A percentile compares a stretch with the other conserved stretches of the same genome.
Conservation (phyloP, 2,329 filamentous ascomycete species). For the Curvularia spicifera region DNA sequence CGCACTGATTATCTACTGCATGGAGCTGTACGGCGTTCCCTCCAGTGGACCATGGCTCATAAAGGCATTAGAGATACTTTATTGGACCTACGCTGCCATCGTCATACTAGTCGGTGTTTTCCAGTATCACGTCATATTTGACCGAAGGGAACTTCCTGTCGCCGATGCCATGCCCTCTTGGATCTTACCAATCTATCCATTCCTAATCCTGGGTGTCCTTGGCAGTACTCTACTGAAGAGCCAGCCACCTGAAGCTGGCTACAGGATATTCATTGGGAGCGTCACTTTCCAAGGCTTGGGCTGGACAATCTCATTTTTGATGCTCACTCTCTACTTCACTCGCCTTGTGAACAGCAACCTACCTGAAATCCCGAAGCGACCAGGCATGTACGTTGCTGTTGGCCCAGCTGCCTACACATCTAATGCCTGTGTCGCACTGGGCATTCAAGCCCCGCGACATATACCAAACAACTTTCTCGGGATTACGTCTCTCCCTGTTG, state of each 20-base stretch:
- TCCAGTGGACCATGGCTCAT: conserved; percentile 61
- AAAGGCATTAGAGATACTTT: conserved; percentile 66
- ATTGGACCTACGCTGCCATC: conserved; percentile 71
- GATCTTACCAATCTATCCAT: conserved; percentile 43
- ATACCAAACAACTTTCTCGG: conserved; percentile 45
- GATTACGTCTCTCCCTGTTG: conserved; percentile 40
- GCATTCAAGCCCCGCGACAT: conserved; percentile 49
- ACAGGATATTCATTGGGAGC: conserved; percentile 58
- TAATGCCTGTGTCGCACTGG: conserved; percentile 49
- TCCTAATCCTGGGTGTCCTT: conserved; percentile 49
- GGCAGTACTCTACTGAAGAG: conserved; percentile 45
- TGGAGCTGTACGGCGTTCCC: conserved; percentile 67
- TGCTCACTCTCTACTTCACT: conserved; percentile 74
- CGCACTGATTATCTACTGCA: conserved; percentile 50
- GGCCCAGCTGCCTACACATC: conserved; percentile 45
- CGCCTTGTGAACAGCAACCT: conserved; percentile 68
- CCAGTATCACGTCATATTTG: conserved; percentile 98
- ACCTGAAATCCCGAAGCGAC: conserved; percentile 50
- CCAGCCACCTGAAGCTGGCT: conserved; percentile 38
- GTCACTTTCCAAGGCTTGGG: conserved; percentile 73
- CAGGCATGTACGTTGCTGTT: conserved; percentile 60
- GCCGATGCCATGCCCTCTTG: conserved; percentile 51
- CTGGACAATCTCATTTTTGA: conserved; percentile 68
- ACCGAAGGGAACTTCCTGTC: conserved; percentile 65
- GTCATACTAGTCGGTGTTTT: conserved; percentile 69